Evolutionary conservation across 495 filamentous ascomycete species (phyloP), one percentile per base, ranked within the genome.

Genomic region (Cudoniella acicularis): DNA sequence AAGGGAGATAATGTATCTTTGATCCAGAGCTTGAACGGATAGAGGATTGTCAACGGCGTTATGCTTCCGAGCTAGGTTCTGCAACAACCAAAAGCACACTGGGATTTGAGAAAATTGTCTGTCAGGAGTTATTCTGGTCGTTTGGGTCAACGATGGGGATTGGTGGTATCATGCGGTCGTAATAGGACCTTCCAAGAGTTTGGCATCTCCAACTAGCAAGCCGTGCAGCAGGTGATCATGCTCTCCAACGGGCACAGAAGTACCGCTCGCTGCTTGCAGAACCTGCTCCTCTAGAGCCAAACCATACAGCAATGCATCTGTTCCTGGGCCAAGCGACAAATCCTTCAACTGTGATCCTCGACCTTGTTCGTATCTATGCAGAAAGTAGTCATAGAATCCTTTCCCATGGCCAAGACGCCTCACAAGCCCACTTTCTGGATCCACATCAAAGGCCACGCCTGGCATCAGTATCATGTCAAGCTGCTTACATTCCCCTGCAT

Each of bases 1-100:
- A 98, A 98, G 77, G 94, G 94, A 62, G 94, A 98, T 73, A 98
- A 98, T 65, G 92, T 98, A 20, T 91, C 93, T 6, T 79, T 98
- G 57, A 96, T 98, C 66, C 93, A 98, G 74, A 85, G 83, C 55
- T 71, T 93, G 67, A 78, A 81, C 64, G 80, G 70, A 69, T 76
- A 62, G 68, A 65, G 25, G 43, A 40, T 23, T 45, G 53, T 30
- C 54, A 48, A 59, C 43, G 60, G 60, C 58, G 54, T 67, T 64
- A 61, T 56, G 54, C 24, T 51, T 57, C 50, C 49, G 27, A 41
- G 24, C 30, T 56, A 24, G 46, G 51, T 23, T 56, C 45, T 49
- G 57, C 23, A 57, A 43, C 11, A 45, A 16, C 27, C 20, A 63
- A 60, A 62, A 50, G 54, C 23, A 47, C 48, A 11, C 55, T 55